Base-by-base conservation (phyloP, 352 stramenopile genomes). In the Pythium biforme region DNA sequence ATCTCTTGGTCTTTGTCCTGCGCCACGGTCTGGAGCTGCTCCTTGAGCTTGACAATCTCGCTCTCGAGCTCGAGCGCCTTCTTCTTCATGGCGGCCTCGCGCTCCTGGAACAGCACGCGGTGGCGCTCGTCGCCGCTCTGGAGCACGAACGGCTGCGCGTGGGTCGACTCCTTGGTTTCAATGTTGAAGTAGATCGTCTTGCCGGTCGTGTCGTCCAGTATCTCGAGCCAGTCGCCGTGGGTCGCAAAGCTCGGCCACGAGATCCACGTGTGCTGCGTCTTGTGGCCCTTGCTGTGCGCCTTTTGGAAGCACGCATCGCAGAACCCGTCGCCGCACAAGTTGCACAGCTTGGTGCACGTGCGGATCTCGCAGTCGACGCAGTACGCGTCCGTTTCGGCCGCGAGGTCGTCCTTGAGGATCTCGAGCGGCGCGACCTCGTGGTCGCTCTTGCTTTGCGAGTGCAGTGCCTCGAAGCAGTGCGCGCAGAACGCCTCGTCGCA, bases 241-340 rank as follows among this genome's bases (percentile, higher is more conserved):
- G 77, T 71, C 9, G 73, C 70, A 23, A 87, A 85, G 4, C 73
- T 67, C 8, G 70, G 59, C 72, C 81, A 91, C 9, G 78, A 33
- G 4, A 90, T 63, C 73, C 66, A 90, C 19, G 83, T 89, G 63
- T 94, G 86, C 27, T 73, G 60, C 19, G 64, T 55, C 25, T 89
- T 90, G 25, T 76, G 70, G n/a, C 83, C 86, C 34, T 84, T 88
- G 7, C 58, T 65, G 48, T 94, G 86, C 0, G 64, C 68, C 1
- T 56, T 56, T 0, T 43, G 47, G 53, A 89, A 94, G 45, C 86
- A 94, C 7, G 43, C 49, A 20, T 76, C 79, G 52, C 84, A 93
- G 29, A 89, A 95, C 0, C 79, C 83, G 39, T 95, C 86, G 14
- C 80, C 86, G 46, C 83, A 95, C 7, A 92, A 56, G 54, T 92